Conservation (phyloP, 169 alveolate genomes). For the Plasmodium gonderi region DNA sequence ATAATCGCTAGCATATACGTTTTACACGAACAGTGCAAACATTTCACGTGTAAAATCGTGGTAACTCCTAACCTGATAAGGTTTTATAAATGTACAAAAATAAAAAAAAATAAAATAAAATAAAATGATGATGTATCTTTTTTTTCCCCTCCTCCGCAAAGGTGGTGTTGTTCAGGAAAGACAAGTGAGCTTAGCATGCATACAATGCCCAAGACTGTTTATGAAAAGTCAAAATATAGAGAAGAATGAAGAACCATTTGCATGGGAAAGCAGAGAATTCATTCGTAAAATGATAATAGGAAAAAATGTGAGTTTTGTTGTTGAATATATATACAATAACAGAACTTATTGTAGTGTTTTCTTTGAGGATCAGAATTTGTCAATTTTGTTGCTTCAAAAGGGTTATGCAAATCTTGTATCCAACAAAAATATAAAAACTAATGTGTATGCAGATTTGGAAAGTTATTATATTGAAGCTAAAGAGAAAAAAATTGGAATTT, state of each 20-base stretch:
- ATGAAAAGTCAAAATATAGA: conserved; percentile 57
- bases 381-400: conserved; percentile 23
- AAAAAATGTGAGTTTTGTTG: conserved; percentile 37
- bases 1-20: too few relatives aligned
- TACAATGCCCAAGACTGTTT: conserved; percentile 45
- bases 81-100: too few relatives aligned
- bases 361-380: conserved; percentile 44
- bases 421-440: conserved; percentile 56
- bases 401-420: conserved; percentile 61
- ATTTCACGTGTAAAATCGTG: not conserved
- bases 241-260: conserved; percentile 70
- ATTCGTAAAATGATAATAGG: conserved; percentile 71
- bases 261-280: conserved; percentile 74
- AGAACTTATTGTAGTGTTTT: conserved; percentile 59
- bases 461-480: conserved; percentile 34
- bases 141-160: not conserved
- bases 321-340: conserved; percentile 57
- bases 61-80: too few relatives aligned
- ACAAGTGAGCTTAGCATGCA: conserved; percentile 59
- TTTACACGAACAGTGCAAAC: not conserved
- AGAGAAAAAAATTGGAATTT: conserved; percentile 48
- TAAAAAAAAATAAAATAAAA: too few relatives aligned
- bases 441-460: conserved; percentile 55
- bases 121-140: not conserved
- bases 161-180: conserved; percentile 71